Base-by-base conservation (phyloP, 2,329 filamentous ascomycete species). In the Clarireedia monteithiana region DNA sequence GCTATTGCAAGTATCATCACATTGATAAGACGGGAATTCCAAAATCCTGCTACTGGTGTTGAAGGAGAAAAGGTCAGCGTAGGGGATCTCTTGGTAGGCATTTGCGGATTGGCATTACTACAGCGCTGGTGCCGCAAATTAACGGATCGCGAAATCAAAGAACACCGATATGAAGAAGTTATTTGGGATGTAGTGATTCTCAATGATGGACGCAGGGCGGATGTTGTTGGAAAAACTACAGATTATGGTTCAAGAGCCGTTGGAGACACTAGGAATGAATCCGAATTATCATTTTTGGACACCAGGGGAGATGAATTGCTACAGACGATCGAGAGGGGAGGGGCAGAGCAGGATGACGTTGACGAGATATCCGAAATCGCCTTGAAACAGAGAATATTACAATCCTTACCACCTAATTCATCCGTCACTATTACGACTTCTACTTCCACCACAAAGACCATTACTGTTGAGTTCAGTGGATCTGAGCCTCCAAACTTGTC, bases 171-270 rank as follows among this genome's bases (percentile, higher is more conserved):
- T 17, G 80, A 84, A 56, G 80, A 85, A 59, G 70, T 81, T 2
- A 73, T 87, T 7, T 86, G 84, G 83, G 84, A 87, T 63, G 78
- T 86, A 3, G 81, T 86, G 6, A 79, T 86, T 0, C 71, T 85
- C 15, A 77, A 80, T 57, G 75, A 83, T 62, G 80, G 80, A 7
- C 74, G 77, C 47, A 75, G 79, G 38, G 77, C 85, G 30, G 82
- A 84, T 59, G 71, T 83, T 4, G 71, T 74, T 51, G 72, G 74
- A 26, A 63, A 24, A 44, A 52, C 40, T 30, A 39, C 15, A 46
- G 30, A 9, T 36, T 36, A 38, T n/a, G 24, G 54, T 48, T 55
- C 52, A 15, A 52, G 56, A 12, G 49, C 27, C 3, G 57, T 48
- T 7, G 69, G 70, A 15, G 48, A 57, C 14, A 55, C 6, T 67